Conservation (phyloP, 768 basidiomycete species). For the Lactarius evosmus region DNA sequence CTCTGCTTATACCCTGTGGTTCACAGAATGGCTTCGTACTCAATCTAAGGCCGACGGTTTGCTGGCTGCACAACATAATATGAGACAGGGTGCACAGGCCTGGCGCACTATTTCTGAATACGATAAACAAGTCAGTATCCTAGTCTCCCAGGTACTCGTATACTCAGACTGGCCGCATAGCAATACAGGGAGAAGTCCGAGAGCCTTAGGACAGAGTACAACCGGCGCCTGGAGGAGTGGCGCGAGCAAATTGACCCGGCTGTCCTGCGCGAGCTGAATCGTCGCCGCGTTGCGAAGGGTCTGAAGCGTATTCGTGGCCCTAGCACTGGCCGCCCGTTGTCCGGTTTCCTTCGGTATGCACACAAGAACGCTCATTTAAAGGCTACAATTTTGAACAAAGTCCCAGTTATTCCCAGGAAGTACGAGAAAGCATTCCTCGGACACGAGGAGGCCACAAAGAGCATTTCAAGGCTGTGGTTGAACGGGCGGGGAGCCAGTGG, state of each 20-base stretch:
- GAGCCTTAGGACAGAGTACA: background rate
- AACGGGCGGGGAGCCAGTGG: background rate
- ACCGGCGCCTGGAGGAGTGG: conserved; percentile 10
- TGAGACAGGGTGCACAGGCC: background rate
- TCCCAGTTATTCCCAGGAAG: background rate
- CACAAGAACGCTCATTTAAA: background rate
- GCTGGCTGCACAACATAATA: accelerated
- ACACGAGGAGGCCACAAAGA: background rate
- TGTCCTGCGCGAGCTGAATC: conserved; percentile 21
- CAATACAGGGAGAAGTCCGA: conserved; percentile 2
- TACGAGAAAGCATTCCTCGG: background rate
- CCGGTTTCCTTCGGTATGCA: conserved; percentile 10
- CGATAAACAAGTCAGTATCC: conserved; percentile 22
- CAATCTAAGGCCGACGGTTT: conserved; percentile 1
- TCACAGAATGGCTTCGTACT: background rate
- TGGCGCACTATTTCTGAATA: conserved; percentile 18
- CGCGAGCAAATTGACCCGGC: conserved; percentile 7
- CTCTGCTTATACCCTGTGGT: background rate
- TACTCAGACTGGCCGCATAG: background rate
- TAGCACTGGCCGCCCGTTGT: background rate
- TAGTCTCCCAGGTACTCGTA: background rate
- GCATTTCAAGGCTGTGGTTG: background rate
- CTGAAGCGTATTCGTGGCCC: background rate
- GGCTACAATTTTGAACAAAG: background rate
- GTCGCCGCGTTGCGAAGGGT: conserved; percentile 7